phyloP scores from a whole-genome alignment of 768 basidiomycete genomes.

The Sporobolomyces pararoseus region DNA sequence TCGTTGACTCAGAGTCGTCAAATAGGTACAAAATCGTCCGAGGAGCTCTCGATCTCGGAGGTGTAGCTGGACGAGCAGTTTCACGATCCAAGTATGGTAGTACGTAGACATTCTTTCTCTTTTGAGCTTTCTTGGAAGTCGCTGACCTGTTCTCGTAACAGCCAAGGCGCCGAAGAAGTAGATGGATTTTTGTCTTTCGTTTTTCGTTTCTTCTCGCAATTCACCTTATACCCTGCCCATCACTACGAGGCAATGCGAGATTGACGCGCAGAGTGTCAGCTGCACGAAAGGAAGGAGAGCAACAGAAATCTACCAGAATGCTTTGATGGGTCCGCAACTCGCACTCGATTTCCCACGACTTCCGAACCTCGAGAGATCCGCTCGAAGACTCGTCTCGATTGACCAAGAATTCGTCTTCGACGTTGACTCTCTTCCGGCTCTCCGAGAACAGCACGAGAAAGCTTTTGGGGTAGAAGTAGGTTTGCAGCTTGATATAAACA shows the following conservation, averaged over 20 bases:
- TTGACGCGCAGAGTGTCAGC: neutral
- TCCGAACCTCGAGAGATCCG: no score
- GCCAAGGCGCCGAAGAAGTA: conserved; percentile 77
- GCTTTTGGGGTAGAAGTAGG: neutral
- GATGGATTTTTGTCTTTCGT: no score
- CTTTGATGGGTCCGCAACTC: no score
- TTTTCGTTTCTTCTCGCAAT: neutral
- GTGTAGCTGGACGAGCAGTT: conserved; percentile 74
- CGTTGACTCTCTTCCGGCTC: no score
- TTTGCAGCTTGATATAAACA: neutral
- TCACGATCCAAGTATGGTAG: conserved; percentile 86
- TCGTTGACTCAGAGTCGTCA: neutral
- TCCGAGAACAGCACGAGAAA: neutral
- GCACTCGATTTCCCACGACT: no score
- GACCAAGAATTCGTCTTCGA: no score
- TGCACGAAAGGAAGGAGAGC: neutral
- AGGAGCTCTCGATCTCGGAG: conserved; percentile 84
- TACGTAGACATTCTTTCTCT: conserved; percentile 3
- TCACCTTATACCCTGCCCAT: no score
- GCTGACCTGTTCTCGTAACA: conserved; percentile 38
- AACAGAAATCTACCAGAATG: neutral
- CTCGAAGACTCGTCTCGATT: no score
- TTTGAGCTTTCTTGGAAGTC: neutral
- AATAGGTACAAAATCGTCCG: conserved; percentile 88
- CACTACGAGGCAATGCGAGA: no score